Conservation (phyloP, 2,329 filamentous ascomycete genomes). For the Colletotrichum australisinense region DNA sequence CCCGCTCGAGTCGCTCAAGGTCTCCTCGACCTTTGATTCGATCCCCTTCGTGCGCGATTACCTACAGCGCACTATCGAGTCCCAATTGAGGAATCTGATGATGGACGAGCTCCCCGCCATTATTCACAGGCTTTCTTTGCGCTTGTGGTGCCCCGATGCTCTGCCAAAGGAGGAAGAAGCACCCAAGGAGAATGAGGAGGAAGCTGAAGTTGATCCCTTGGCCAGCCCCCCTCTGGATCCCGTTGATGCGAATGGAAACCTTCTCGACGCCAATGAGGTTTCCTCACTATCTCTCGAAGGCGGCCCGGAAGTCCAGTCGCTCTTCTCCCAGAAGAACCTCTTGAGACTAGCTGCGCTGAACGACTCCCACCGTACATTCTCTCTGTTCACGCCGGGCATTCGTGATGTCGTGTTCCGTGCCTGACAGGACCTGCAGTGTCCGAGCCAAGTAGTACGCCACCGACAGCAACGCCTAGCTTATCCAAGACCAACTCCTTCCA, state of each 20-base stretch:
- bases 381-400: slow-evolving; percentile 92
- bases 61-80: slow-evolving; percentile 94
- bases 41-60: slow-evolving; percentile 99
- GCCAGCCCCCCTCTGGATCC: slow-evolving; percentile 84
- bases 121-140: slow-evolving; percentile 90
- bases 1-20: slow-evolving; percentile 95
- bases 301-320: slow-evolving; percentile 82
- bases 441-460: slow-evolving; percentile 63
- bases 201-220: slow-evolving; percentile 81
- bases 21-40: slow-evolving; percentile 98
- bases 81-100: slow-evolving; percentile 89
- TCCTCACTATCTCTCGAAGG: slow-evolving; percentile 83
- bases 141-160: slow-evolving; percentile 91
- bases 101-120: slow-evolving; percentile 98
- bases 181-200: slow-evolving; percentile 61
- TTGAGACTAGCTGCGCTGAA: slow-evolving; percentile 84
- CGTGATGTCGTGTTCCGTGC: slow-evolving; percentile 91
- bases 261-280: slow-evolving; percentile 79
- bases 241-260: slow-evolving; percentile 82
- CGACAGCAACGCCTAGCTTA: slow-evolving; percentile 62
- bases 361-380: slow-evolving; percentile 90
- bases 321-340: slow-evolving; percentile 96
- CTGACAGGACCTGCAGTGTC: slow-evolving; percentile 81
- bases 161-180: slow-evolving; percentile 71
- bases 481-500: slow-evolving; percentile 73